Percentiles rank a stretch among this genome's conserved stretches.
Evolutionary conservation across 1,284 basidiomycete species (phyloP).

Genomic region (Puccinia novopanici): DNA sequence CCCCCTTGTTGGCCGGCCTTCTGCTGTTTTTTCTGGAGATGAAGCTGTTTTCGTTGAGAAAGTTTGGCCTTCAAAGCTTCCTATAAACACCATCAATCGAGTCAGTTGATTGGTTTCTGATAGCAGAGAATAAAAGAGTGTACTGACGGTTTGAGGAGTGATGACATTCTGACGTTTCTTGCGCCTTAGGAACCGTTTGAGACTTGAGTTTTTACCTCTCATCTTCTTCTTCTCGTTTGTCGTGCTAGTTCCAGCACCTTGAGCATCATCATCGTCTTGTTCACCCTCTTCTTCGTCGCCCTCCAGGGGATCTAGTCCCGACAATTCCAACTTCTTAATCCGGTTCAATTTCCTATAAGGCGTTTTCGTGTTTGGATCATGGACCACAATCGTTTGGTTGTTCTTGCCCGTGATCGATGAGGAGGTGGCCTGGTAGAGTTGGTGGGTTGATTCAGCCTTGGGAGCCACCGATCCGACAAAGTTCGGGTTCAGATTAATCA

Average conservation of each 20-base stretch:
- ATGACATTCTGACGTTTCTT: constrained; percentile 47
- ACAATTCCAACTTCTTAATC: constrained; percentile 66
- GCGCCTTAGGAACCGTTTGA: constrained; percentile 72
- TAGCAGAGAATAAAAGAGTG: not conserved
- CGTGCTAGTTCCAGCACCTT: constrained; percentile 58
- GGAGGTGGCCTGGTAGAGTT: constrained; percentile 13
- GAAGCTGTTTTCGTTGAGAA: constrained; percentile 17
- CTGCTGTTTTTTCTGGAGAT: constrained; percentile 14
- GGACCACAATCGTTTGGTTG: constrained; percentile 25
- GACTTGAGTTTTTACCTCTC: constrained; percentile 71
- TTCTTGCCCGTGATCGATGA: constrained; percentile 3
- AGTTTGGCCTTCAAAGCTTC: constrained; percentile 29
- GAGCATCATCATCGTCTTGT: constrained; percentile 59
- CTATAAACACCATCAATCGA: not conserved
- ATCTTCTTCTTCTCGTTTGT: constrained; percentile 76
- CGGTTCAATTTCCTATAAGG: constrained; percentile 74
- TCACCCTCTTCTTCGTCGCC: constrained; percentile 69
- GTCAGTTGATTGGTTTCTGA: not conserved
- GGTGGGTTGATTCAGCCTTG: constrained; percentile 6
- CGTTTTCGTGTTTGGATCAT: constrained; percentile 58
- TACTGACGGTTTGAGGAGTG: constrained; percentile 42
- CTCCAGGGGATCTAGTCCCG: constrained; percentile 61
- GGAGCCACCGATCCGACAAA: constrained; percentile 59
- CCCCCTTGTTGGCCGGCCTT: not conserved
- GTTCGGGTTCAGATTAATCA: constrained; percentile 87